Base-by-base conservation (phyloP, 2,329 filamentous ascomycete genomes). In the Trichoderma koningiopsis region DNA sequence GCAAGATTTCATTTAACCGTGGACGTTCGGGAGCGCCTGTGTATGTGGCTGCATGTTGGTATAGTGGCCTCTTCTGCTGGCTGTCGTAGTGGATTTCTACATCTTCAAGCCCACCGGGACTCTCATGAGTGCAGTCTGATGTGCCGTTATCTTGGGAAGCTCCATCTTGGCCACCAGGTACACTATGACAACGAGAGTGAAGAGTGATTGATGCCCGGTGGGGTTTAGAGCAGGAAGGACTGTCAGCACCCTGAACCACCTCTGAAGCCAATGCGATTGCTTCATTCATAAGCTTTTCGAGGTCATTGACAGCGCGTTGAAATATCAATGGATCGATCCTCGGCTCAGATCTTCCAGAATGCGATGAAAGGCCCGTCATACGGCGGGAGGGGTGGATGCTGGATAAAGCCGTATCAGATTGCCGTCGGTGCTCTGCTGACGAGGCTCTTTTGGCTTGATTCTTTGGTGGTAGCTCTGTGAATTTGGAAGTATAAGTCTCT, bases 221-320 rank as follows among this genome's bases (percentile, higher is more conserved):
- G 31, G 72, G 22, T 27, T 71, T 55, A 40, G 69, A 64, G 31
- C 60, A 62, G 31, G 64, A 56, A 43, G 71, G 33, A 35, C 63
- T 68, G 43, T 78, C 75, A 19, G 79, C 76, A 13, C 71, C 74
- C 37, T 80, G 78, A 5, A 80, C 77, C 13, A 78, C 80, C 62
- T 82, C 78, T 22, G 80, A 78, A 13, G 83, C 83, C 53, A 86
- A 74, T 2, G 78, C 75, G 10, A 85, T 72, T 13, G 83, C 83
- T 73, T 86, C 83, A 37, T 77, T 80, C 6, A 86, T 73, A 22
- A 86, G 79, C 29, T 80, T 77, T 70, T 86, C 83, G 31, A 86
- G 75, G 69, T 85, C 81, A 43, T 76, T 76, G 43, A 84, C 76
- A 3, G 80, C 78, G 6, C 73, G 77, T 55, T 77, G 79, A 70